A percentile compares a stretch with the other conserved stretches of the same genome.
Evolutionary conservation across 495 filamentous ascomycete genomes (phyloP).

Genomic region (Parmelia sp.): DNA sequence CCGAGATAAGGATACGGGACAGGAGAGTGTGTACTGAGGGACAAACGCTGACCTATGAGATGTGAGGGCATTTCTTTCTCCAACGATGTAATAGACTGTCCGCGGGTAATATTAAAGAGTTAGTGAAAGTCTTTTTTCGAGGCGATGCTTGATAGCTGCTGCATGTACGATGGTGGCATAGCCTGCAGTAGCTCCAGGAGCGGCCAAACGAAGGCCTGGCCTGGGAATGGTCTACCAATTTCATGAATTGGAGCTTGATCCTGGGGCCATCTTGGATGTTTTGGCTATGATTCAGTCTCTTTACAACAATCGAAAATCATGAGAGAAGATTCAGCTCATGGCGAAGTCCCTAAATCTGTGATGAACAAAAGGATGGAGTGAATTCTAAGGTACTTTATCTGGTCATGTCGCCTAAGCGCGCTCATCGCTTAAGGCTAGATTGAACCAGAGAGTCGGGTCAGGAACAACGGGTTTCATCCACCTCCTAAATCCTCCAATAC

Average conservation of each 20-base stretch:
- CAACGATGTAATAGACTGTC: slow-evolving; percentile 4
- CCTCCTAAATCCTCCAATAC: neutral
- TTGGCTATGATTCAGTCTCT: neutral
- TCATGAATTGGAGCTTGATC: neutral
- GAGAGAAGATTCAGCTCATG: neutral
- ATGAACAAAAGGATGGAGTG: neutral
- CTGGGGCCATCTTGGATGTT: neutral
- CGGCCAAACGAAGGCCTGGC: slow-evolving; percentile 13
- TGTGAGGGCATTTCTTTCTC: slow-evolving; percentile 7
- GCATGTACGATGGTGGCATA: slow-evolving; percentile 18
- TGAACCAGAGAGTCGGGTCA: slow-evolving; percentile 23
- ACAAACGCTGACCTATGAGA: slow-evolving; percentile 2
- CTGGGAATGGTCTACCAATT: slow-evolving; percentile 2
- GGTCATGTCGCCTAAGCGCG: slow-evolving; percentile 7
- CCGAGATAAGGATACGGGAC: slow-evolving; percentile 13
- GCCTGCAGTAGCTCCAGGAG: slow-evolving; percentile 21
- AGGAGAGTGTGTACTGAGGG: slow-evolving; percentile 10
- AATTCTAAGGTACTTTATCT: neutral
- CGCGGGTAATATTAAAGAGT: neutral
- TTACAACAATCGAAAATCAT: neutral
- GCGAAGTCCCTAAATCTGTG: neutral
- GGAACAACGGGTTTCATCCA: slow-evolving; percentile 21
- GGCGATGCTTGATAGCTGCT: slow-evolving; percentile 11
- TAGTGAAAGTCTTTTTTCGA: neutral
- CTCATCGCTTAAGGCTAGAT: slow-evolving; percentile 21